Conservation (phyloP, 2,329 filamentous ascomycete species). For the Pestalotiopsis sp. region DNA sequence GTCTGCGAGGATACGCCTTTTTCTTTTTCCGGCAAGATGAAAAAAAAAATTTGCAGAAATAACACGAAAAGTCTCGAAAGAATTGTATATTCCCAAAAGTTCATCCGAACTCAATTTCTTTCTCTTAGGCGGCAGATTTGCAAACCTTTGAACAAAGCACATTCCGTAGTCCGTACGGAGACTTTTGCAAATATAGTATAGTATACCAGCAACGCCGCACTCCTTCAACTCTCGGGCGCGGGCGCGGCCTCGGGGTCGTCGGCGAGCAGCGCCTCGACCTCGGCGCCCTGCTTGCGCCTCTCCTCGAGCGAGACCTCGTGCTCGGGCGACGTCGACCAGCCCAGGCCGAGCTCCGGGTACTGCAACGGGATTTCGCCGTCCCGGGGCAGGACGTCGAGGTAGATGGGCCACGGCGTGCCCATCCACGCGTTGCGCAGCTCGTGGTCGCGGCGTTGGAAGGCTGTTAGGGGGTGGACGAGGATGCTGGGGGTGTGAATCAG, state of each 20-base stretch:
- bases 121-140: no score
- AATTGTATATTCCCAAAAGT: no score
- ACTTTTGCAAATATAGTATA: no score
- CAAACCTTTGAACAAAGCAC: no score
- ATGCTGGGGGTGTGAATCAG: slow-evolving; percentile 18
- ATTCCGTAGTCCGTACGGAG: no score
- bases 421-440: slow-evolving; percentile 34
- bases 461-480: slow-evolving; percentile 32
- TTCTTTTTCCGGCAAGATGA: no score
- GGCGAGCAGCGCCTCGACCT: slow-evolving; percentile 29
- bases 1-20: no score
- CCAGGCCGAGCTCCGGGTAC: slow-evolving; percentile 31
- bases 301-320: slow-evolving; percentile 32
- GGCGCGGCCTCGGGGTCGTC: slow-evolving; percentile 30
- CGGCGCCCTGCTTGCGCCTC: slow-evolving; percentile 26
- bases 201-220: no score
- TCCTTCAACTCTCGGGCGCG: slow-evolving; percentile 23
- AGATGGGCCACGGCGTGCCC: slow-evolving; percentile 34
- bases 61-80: no score
- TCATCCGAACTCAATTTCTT: no score
- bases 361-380: slow-evolving; percentile 30
- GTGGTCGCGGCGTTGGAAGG: slow-evolving; percentile 31
- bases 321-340: slow-evolving; percentile 28
- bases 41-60: no score
- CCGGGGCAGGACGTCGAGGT: slow-evolving; percentile 27